phyloP scores from a whole-genome alignment of 257 asterid genomes.

The Linderniella brevidens region DNA sequence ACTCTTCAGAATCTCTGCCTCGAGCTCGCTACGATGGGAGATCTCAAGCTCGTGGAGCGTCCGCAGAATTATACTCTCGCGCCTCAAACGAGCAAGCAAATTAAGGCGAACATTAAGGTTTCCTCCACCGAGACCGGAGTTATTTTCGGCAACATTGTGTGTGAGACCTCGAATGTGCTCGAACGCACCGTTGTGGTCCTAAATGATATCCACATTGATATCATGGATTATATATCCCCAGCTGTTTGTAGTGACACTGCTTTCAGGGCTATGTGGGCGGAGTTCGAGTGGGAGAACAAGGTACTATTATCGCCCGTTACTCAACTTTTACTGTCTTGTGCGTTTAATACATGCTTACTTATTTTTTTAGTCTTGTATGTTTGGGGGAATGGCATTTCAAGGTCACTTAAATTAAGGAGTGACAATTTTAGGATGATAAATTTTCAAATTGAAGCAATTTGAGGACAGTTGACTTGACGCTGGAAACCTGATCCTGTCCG shows the following conservation, averaged over 20 bases:
- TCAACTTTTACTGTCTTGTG: too few relatives aligned
- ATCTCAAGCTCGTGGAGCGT: slow-evolving; percentile 95
- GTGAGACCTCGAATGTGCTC: slow-evolving; percentile 85
- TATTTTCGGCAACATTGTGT: slow-evolving; percentile 92
- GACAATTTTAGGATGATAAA: too few relatives aligned
- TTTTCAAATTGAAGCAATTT: too few relatives aligned
- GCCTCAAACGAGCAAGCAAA: slow-evolving; percentile 92
- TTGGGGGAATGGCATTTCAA: too few relatives aligned
- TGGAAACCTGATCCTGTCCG: too few relatives aligned
- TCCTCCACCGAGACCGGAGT: slow-evolving; percentile 99
- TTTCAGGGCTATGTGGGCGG: slow-evolving; percentile 98
- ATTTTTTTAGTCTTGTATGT: too few relatives aligned
- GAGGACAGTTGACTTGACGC: too few relatives aligned
- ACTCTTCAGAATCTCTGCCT: slow-evolving; percentile 94
- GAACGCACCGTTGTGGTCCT: slow-evolving; percentile 90
- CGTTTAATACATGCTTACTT: too few relatives aligned
- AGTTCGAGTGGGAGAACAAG: slow-evolving; percentile 99
- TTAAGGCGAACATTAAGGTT: slow-evolving; percentile 93
- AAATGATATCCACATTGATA: slow-evolving; percentile 95
- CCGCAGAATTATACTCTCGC: slow-evolving; percentile 95
- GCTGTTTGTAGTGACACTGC: slow-evolving; percentile 87
- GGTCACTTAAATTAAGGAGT: too few relatives aligned
- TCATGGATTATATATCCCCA: slow-evolving; percentile 98
- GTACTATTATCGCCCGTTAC: slow-evolving; percentile 19
- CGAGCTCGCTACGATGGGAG: slow-evolving; percentile 99